These are phyloP conservation scores for Lepidium aucheri DNA, from an alignment of 345 rosid species.

Conservation along the genomic window DNA sequence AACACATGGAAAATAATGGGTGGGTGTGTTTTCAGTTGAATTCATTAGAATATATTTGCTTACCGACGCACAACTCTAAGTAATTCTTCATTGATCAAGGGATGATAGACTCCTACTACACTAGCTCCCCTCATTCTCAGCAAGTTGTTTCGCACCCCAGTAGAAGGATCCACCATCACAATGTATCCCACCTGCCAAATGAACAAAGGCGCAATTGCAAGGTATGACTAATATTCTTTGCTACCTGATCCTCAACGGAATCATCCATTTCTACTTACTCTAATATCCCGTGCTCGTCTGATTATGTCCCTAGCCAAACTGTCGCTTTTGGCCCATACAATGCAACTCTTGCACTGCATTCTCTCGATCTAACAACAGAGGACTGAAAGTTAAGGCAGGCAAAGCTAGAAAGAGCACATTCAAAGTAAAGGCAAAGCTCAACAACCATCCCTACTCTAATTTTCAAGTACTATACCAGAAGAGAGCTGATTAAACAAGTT, in stretches of 20 bases:
- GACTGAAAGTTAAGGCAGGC: background rate
- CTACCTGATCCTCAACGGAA: background rate
- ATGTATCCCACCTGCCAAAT: constrained; percentile 81
- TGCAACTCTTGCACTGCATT: constrained; percentile 55
- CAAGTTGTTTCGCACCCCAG: constrained; percentile 48
- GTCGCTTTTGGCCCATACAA: constrained; percentile 93
- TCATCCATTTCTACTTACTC: constrained; percentile 32
- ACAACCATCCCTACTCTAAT: background rate
- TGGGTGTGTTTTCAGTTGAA: background rate
- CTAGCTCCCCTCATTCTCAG: constrained; percentile 73
- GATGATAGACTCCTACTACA: constrained; percentile 79
- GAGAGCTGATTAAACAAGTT: background rate
- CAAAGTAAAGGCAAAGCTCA: background rate
- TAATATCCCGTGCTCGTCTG: constrained; percentile 41
- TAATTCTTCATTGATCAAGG: constrained; percentile 53
- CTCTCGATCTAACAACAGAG: constrained; percentile 49
- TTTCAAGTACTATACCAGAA: background rate
- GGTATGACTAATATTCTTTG: background rate
- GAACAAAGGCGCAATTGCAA: background rate
- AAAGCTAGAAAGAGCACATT: background rate
- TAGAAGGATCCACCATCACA: constrained; percentile 65
- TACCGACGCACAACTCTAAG: constrained; percentile 58
- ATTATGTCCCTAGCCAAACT: constrained; percentile 65
- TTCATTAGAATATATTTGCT: background rate
- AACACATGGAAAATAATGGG: background rate